Percentiles rank a stretch among this genome's conserved stretches.
Evolutionary conservation across 2,329 filamentous ascomycete genomes (phyloP).

Genomic region (Laburnicola sp.): DNA sequence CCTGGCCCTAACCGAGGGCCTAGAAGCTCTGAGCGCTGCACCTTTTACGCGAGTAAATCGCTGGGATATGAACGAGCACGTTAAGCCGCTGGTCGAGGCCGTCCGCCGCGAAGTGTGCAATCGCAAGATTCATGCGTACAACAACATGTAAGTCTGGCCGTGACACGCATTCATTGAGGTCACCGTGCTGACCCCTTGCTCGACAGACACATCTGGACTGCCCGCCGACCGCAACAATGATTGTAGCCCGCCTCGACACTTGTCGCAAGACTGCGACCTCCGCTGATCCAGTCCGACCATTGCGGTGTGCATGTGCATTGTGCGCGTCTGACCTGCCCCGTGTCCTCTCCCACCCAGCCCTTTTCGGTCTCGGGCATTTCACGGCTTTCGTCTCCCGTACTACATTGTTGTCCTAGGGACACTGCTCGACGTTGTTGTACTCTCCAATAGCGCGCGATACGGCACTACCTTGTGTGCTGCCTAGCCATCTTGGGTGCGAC

Average conservation of each 20-base stretch:
- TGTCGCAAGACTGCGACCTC: conserved; percentile 16
- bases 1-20: conserved; percentile 70
- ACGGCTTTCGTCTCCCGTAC: conserved; percentile 10
- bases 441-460: conserved; percentile 9
- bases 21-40: conserved; percentile 72
- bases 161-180: conserved; percentile 32
- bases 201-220: conserved; percentile 53
- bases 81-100: conserved; percentile 63
- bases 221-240: conserved; percentile 50
- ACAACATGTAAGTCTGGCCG: conserved; percentile 67
- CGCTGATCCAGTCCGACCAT: conserved; percentile 11
- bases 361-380: conserved; percentile 12
- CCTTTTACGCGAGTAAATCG: conserved; percentile 69
- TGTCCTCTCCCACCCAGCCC: conserved; percentile 10
- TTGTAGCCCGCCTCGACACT: conserved; percentile 14
- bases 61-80: conserved; percentile 62
- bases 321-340: conserved; percentile 11
- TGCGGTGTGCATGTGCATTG: conserved; percentile 7
- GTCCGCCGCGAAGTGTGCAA: conserved; percentile 71
- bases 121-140: conserved; percentile 71
- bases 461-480: conserved; percentile 1
- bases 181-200: conserved; percentile 38
- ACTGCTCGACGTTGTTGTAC: conserved; percentile 9
- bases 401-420: conserved; percentile 8
- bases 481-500: conserved; percentile 2